Evolutionary conservation across 176 grass and related monocot species (phyloP), one percentile per base, ranked within the genome.

Genomic region (Guadua angustifolia): DNA sequence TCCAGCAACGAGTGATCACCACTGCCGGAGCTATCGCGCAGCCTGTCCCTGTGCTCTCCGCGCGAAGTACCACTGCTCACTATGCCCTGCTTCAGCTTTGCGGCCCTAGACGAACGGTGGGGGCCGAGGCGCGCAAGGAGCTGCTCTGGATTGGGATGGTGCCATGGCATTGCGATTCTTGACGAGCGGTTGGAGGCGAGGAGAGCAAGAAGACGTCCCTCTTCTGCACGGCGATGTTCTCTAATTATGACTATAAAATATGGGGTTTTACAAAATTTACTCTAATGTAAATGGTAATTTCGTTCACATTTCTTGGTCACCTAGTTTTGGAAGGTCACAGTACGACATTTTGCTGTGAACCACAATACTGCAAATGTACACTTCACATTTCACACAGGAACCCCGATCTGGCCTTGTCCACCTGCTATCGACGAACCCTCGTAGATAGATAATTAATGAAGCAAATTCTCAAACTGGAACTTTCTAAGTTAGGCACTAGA

Each of bases 161-260:
- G 32, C 11, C 3, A 12, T n/a, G 58, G 74, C 79, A 56, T 5
- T 5, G 75, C 63, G 7, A 49, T 84, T 84, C 38, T 80, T 44
- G 87, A 75, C 46, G 58, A 88, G 33, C 47, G 35, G 46, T 38
- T 79, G 36, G 85, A 75, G 40, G 44, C 45, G 39, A 88, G 45
- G 18, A 68, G 82, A 39, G 42, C 70, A 14, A 81, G 42, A 0
- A 62, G 22, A 63, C 19, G 53, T 3, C 33, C 45, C 39, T 71
- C 57, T 5, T 6, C 43, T 7, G 53, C 79, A 13, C 22, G 26
- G 12, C 29, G 72, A 29, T 51, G 40, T 29, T 45, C 22, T 29
- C 1, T 29, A 29, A 29, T 29, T 29, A 29, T 1, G 29, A 29
- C 29, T 29, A 29, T 29, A 29, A 29, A 29, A 29, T 29, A 29